Base-by-base conservation (phyloP, 2,329 filamentous ascomycete species). In the Pseudogymnoascus verrucosus region DNA sequence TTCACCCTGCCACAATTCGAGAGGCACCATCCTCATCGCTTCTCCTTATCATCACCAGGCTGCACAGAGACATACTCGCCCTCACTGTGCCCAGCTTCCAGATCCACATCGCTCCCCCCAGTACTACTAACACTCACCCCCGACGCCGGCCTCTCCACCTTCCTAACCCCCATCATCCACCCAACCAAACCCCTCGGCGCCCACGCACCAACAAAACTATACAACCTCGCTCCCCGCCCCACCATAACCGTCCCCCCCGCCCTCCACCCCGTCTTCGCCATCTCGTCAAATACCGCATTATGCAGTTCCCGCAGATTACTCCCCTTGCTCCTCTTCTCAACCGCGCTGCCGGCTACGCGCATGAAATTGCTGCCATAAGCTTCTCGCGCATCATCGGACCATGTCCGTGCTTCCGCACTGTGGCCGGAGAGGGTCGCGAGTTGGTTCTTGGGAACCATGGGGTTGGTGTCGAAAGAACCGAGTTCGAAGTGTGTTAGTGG, bases 131-230 rank as follows among this genome's bases (percentile, higher is more conserved):
- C 54, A 26, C 36, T 42, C 37, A 44, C 40, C 34, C 31, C 34
- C 26, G 37, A 57, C 31, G 19, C 12, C 34, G 59, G 59, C 19
- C 59, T 61, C 34, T 84, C 80, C 14, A 88, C 84, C 64, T 78
- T 79, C 65, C 87, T 80, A 64, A 93, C 84, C 10, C 92, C 92
- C 84, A 98, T 89, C 89, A 98, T 96, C 89, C 91, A 95, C 1
- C 87, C 87, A n/a, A 98, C 89, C 14, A 97, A 74, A 2, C 86
- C 82, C 19, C 84, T 81, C 1, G 95, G 93, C 23, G 89, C 82
- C 84, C 89, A 93, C 40, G 84, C 83, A 5, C 93, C 95, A 6
- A 98, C 89, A 31, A 97, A 81, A 40, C 90, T 89, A 75, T 98
- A 98, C 0, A 92, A 81, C 63, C 89, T 81, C 61, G 91, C 91